Percentiles rank a stretch among this genome's conserved stretches.
phyloP scores from a whole-genome alignment of 495 filamentous ascomycete genomes.

The Podospora appendiculata region DNA sequence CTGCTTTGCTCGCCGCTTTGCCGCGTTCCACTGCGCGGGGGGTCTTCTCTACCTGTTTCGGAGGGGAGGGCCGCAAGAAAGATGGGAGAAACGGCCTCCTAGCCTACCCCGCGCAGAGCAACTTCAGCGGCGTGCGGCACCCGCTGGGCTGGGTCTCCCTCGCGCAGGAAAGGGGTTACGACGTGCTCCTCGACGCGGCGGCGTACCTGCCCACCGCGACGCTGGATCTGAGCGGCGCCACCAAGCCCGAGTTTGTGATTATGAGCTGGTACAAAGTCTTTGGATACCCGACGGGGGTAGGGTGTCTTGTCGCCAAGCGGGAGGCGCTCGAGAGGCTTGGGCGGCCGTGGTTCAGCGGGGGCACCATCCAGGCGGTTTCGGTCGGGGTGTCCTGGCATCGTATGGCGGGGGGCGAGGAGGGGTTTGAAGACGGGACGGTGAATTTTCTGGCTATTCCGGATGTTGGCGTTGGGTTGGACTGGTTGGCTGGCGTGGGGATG shows the following conservation, averaged over 20 bases:
- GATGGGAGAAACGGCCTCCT: conserved; percentile 32
- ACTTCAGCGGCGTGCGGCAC: conserved; percentile 53
- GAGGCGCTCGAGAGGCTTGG: conserved; percentile 32
- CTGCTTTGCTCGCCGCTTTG: conserved; percentile 7
- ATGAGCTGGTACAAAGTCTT: conserved; percentile 60
- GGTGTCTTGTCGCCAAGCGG: conserved; percentile 46
- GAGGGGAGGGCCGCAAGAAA: not conserved
- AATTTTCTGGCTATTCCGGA: conserved; percentile 53
- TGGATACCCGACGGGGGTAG: conserved; percentile 52
- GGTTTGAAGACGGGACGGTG: conserved; percentile 56
- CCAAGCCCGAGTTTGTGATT: conserved; percentile 47
- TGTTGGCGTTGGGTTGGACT: conserved; percentile 43
- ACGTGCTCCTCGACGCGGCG: conserved; percentile 51
- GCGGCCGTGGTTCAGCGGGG: conserved; percentile 54
- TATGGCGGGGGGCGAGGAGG: conserved; percentile 28
- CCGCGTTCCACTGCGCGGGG: not conserved
- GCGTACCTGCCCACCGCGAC: conserved; percentile 46
- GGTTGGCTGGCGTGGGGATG: conserved; percentile 11
- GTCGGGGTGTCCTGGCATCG: conserved; percentile 45
- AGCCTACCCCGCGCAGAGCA: conserved; percentile 59
- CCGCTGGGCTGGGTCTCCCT: conserved; percentile 43
- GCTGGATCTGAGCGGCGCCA: conserved; percentile 38
- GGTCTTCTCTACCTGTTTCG: not conserved
- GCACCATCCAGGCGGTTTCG: conserved; percentile 49
- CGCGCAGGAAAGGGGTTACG: conserved; percentile 35